Evolutionary conservation across 2,329 filamentous ascomycete genomes (phyloP).

Genomic region (Lachnellula subtilissima): DNA sequence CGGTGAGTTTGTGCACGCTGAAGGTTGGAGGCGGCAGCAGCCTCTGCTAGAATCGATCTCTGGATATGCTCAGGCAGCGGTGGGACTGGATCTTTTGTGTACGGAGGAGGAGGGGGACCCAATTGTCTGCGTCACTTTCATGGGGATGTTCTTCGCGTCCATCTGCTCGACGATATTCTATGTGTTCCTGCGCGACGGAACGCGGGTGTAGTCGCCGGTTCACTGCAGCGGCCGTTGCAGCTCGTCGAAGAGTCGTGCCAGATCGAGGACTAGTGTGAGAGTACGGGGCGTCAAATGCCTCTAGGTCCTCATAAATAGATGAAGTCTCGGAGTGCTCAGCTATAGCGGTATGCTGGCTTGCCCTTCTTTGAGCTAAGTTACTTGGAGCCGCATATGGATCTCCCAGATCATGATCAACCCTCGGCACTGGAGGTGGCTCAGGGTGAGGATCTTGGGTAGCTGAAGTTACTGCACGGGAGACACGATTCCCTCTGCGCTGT

Average conservation of each 20-base stretch:
- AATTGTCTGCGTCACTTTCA: constrained; percentile 83
- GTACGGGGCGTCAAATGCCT: constrained; percentile 66
- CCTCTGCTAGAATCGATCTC: constrained; percentile 29
- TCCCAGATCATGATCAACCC: constrained; percentile 14
- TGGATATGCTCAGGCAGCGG: constrained; percentile 33
- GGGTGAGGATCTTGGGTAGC: constrained; percentile 17
- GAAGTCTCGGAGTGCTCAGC: constrained; percentile 19
- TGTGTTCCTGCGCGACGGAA: constrained; percentile 47
- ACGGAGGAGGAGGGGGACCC: constrained; percentile 84
- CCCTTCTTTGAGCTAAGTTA: constrained; percentile 9
- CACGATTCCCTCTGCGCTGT: constrained; percentile 47
- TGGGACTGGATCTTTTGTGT: constrained; percentile 55
- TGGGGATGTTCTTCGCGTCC: constrained; percentile 70
- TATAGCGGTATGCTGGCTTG: constrained; percentile 15
- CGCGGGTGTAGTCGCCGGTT: constrained; percentile 63
- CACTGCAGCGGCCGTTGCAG: constrained; percentile 70
- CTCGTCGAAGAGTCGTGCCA: constrained; percentile 63
- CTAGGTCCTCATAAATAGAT: constrained; percentile 32
- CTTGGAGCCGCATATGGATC: constrained; percentile 16
- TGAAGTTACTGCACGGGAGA: constrained; percentile 47
- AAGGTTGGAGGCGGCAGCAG: constrained; percentile 21
- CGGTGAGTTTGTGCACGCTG: constrained; percentile 27
- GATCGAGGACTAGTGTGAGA: constrained; percentile 69
- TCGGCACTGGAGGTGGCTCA: constrained; percentile 24
- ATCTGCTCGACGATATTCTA: constrained; percentile 64